Base-by-base conservation (phyloP, 129 eudicot genomes). In the Flaveria bidentis region DNA sequence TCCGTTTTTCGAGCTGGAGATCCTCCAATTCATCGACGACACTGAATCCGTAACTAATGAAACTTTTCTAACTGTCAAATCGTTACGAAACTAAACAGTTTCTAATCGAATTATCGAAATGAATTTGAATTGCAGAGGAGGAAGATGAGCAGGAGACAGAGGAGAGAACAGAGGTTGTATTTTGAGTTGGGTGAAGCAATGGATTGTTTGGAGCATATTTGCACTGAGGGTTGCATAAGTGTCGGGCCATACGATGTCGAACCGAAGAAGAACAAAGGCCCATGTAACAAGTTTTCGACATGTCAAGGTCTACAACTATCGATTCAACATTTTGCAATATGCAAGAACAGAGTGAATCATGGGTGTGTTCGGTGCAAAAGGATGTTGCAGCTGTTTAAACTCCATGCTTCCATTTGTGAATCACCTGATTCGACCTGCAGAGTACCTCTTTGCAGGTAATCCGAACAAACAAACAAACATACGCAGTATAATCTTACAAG, bases 361-460 rank as follows among this genome's bases (percentile, higher is more conserved):
- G 97, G 99, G 17, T 95, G 99, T 75, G 69, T 79, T 39, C 62
- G 91, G 28, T 95, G 99, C 67, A 91, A 86, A 79, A 74, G 97
- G 4, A 89, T 95, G 94, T 91, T 92, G 97, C 99, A 95, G 56
- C 91, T 95, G 20, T 88, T 95, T 9, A 86, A 83, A 65, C 84
- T 95, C 36, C 99, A 95, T 67, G 67, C 99, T 50, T 91, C 92
- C 23, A 86, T 95, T 8, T 95, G 99, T 60, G 95, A 91, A 5
- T 86, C 78, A 20, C 78, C 92, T 16, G 99, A 87, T 64, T 80
- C 80, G 6, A 72, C 52, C 67, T 95, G 99, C 86, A 86, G 64
- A 80, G 96, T 95, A 73, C 99, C 99, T 18, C 81, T 95, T 17
- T 95, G 99, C 99, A 95, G 98, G 98, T 94, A 88, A 74, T 3